phyloP scores from a whole-genome alignment of 2,329 filamentous ascomycete species.

The Coleophoma crateriformis region DNA sequence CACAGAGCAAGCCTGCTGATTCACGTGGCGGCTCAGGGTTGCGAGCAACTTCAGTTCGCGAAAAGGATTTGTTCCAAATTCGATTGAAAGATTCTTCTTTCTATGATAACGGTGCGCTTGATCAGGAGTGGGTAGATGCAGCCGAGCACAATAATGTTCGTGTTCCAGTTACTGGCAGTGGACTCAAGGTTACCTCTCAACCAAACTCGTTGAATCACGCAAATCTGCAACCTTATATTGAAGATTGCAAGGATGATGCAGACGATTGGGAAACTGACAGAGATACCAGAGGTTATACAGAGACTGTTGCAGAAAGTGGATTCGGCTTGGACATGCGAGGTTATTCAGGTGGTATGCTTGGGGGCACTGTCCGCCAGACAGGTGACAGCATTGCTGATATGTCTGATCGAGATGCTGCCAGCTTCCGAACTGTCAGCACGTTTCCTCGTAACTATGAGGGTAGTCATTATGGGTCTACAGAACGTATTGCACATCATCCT shows the following conservation, averaged over 20 bases:
- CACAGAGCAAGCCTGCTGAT: conserved; percentile 4
- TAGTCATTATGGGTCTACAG: conserved; percentile 16
- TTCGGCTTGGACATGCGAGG: conserved; percentile 1
- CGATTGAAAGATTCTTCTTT: conserved; percentile 8
- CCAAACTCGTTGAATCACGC: conserved; percentile 1
- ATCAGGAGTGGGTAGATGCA: conserved; percentile 13
- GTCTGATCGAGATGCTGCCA: conserved; percentile 10
- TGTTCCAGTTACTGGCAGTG: conserved; percentile 15
- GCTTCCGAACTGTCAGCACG: too few relatives aligned
- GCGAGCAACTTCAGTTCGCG: too few relatives aligned
- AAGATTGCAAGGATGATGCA: conserved; percentile 8
- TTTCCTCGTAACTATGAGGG: conserved; percentile 2
- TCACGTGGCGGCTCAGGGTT: neutral
- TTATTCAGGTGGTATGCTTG: conserved; percentile 5
- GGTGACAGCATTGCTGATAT: conserved; percentile 24
- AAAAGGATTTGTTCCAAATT: too few relatives aligned
- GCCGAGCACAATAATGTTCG: conserved; percentile 13
- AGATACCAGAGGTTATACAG: neutral
- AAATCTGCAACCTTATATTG: neutral
- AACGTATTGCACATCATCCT: conserved; percentile 22
- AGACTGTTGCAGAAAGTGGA: conserved; percentile 22
- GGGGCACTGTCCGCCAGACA: conserved; percentile 12
- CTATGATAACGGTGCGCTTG: conserved; percentile 17
- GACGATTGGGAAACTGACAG: conserved; percentile 18
- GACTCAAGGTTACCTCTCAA: conserved; percentile 1